Percentiles rank a stretch among this genome's conserved stretches.
Conservation (phyloP, 2,329 filamentous ascomycete species). For the Aspergillus carbonarius region DNA sequence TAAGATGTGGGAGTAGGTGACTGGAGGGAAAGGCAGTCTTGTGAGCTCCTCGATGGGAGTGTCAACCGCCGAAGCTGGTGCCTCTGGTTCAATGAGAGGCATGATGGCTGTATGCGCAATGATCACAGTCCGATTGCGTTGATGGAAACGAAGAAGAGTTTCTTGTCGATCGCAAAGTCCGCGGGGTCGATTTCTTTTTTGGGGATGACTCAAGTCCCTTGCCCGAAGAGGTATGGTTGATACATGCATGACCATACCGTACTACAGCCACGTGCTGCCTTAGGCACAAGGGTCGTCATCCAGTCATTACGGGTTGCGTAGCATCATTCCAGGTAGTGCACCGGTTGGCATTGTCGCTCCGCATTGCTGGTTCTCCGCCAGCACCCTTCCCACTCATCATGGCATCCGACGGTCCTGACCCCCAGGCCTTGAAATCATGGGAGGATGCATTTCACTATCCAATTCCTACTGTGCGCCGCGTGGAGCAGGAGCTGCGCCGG, state of each 20-base stretch:
- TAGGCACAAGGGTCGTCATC: conserved; percentile 17
- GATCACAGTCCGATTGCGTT: not conserved
- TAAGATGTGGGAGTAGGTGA: conserved; percentile 82
- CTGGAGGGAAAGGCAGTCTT: conserved; percentile 71
- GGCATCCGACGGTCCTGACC: conserved; percentile 58
- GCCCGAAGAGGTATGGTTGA: conserved; percentile 10
- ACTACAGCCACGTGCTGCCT: conserved; percentile 18
- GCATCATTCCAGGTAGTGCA: not conserved
- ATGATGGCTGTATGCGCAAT: conserved; percentile 17
- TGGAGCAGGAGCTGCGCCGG: conserved; percentile 64
- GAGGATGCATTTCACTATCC: conserved; percentile 68
- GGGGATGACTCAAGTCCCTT: conserved; percentile 14
- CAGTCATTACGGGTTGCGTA: conserved; percentile 6
- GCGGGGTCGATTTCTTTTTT: conserved; percentile 12
- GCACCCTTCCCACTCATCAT: conserved; percentile 36
- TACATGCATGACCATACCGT: conserved; percentile 4
- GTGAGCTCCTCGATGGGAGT: conserved; percentile 19
- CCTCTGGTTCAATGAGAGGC: conserved; percentile 30
- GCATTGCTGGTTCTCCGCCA: conserved; percentile 9
- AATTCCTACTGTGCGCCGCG: conserved; percentile 60
- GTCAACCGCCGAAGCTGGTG: conserved; percentile 9
- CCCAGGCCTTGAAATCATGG: conserved; percentile 59
- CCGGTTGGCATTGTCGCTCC: not conserved
- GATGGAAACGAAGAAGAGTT: not conserved
- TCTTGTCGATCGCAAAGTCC: conserved; percentile 2